Base-by-base conservation (phyloP, 2,329 filamentous ascomycete species). In the Sclerotinia glacialis region DNA sequence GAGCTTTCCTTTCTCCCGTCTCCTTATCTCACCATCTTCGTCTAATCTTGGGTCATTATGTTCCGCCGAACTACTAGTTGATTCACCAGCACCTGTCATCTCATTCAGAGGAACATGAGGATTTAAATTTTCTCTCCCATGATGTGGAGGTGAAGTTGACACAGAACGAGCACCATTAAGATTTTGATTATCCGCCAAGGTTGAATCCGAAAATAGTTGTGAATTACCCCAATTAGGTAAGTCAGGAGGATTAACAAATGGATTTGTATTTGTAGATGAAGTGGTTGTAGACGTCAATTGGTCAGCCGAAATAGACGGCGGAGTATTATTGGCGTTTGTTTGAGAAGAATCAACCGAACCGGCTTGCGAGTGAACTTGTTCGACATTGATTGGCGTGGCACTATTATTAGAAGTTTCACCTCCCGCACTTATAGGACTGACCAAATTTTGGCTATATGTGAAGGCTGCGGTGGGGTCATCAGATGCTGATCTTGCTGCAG, bases 1-100 rank as follows among this genome's bases (percentile, higher is more conserved):
- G 1, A 75, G 80, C 70, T 82, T 83, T 9, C 78, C 79, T 71
- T 82, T 82, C 14, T 70, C 71, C 56, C 67, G 69, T 23, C 56
- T 65, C 23, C 44, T 60, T 37, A 71, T 66, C 34, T 68, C 72
- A 21, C 69, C 68, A 6, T 68, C 68, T 23, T 70, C 68, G 8
- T 68, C 63, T 28, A 58, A 26, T 47, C 49, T 47, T 58, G 49
- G 53, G 53, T 54, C 58, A 61, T 23, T 61, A 66, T 65, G 46
- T 34, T 65, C 64, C n/a, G 65, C 34, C 23, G 60, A 37, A 53
- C 49, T 52, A 53, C 59, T 52, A 50, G 23, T 69, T 31, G 66
- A 58, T 44, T 64, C 63, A 34, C 28, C 40, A 40, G 37, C 31
- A 54, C 34, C 46, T 28, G 47, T 18, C 34, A 53, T 63, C 23